Conservation (phyloP, 306 rosid genomes). For the Comarum palustre region DNA sequence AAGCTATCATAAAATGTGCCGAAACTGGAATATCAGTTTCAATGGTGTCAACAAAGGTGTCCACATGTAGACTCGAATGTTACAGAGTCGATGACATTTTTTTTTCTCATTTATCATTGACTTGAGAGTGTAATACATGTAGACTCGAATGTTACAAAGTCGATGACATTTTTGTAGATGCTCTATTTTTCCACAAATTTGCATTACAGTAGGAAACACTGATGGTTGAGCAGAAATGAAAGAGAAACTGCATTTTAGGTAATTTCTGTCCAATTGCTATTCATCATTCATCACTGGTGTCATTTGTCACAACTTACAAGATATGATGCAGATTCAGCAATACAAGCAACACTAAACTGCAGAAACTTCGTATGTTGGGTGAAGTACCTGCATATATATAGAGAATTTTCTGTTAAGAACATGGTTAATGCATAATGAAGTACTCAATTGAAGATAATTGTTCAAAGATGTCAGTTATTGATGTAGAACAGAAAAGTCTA, state of each 20-base stretch:
- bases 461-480: background rate
- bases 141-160: constrained; percentile 14
- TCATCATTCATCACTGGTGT: constrained; percentile 6
- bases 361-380: constrained; percentile 33
- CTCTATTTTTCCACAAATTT: constrained; percentile 12
- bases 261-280: constrained; percentile 18
- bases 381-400: constrained; percentile 52
- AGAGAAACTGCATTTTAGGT: constrained; percentile 24
- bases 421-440: background rate
- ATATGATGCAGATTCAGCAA: constrained; percentile 38
- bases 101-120: constrained; percentile 15
- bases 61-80: no score
- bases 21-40: background rate
- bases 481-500: constrained; percentile 11
- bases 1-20: background rate
- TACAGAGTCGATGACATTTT: no score
- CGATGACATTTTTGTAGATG: constrained; percentile 16
- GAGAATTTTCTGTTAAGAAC: background rate
- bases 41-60: no score
- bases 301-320: constrained; percentile 41
- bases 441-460: background rate
- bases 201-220: constrained; percentile 21
- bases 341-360: constrained; percentile 33
- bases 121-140: constrained; percentile 13
- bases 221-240: constrained; percentile 19